Evolutionary conservation across 2,329 filamentous ascomycete species (phyloP).

Genomic region (Berkeleyomyces basicola): DNA sequence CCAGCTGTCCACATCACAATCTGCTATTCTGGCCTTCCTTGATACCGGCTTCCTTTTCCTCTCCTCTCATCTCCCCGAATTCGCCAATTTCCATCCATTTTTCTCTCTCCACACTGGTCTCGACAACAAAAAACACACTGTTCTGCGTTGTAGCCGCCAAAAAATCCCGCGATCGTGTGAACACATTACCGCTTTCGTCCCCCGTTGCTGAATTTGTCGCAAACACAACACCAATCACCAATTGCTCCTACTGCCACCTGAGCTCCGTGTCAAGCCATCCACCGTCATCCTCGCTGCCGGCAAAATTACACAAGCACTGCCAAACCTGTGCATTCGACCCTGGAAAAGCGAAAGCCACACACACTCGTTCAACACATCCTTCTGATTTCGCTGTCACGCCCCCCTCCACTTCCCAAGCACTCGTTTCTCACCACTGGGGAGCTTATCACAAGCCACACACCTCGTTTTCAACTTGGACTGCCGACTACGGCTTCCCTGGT

Average conservation of each 20-base stretch:
- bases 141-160: not conserved
- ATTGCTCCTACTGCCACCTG: not conserved
- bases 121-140: not conserved
- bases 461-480: not conserved
- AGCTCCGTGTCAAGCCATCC: not conserved
- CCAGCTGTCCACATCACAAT: slow-evolving; percentile 6
- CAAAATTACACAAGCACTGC: not conserved
- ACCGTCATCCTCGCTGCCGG: not conserved
- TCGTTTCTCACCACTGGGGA: not conserved
- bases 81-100: not conserved
- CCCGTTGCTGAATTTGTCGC: not conserved
- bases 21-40: not conserved
- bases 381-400: not conserved
- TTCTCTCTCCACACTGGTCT: not conserved
- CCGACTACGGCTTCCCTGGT: not conserved
- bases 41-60: not conserved
- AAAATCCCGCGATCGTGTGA: slow-evolving; percentile 4
- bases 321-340: not conserved
- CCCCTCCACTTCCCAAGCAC: not conserved
- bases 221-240: not conserved
- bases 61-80: not conserved
- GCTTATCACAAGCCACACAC: not conserved
- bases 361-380: not conserved
- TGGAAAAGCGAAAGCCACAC: not conserved
- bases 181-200: slow-evolving; percentile 7